Conservation (phyloP, 192 early-diverging fungal genomes). For the Coemansia sp. region DNA sequence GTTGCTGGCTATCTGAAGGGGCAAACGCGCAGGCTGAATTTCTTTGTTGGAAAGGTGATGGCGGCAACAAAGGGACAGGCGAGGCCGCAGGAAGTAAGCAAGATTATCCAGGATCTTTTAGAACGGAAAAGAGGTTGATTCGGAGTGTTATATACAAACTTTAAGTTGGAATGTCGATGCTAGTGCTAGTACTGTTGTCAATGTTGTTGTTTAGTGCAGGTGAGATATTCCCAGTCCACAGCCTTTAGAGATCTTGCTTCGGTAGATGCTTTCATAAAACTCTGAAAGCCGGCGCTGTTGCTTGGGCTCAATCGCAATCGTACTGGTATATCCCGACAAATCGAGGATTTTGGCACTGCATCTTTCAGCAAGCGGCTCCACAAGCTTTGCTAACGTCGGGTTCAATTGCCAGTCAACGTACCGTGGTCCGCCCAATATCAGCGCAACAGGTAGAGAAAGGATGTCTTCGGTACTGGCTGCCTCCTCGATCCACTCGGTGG, state of each 20-base stretch:
- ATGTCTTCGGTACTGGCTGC: slow-evolving; percentile 6
- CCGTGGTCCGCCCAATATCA: slow-evolving; percentile 38
- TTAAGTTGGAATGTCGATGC: not conserved
- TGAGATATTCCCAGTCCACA: not conserved
- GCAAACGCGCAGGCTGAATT: slow-evolving; percentile 67
- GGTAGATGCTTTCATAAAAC: slow-evolving; percentile 1
- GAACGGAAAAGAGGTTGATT: not conserved
- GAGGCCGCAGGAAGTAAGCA: slow-evolving; percentile 69
- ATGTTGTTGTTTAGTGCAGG: not conserved
- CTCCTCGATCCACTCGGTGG: slow-evolving; percentile 50
- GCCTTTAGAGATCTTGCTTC: not conserved
- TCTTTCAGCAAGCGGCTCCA: slow-evolving; percentile 27
- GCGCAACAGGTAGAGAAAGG: slow-evolving; percentile 23
- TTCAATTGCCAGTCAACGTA: slow-evolving; percentile 27
- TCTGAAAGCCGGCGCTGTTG: slow-evolving; percentile 7
- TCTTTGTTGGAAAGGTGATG: slow-evolving; percentile 86
- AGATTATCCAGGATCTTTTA: slow-evolving; percentile 53
- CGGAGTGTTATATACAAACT: not conserved
- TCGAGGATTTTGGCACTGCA: slow-evolving; percentile 30
- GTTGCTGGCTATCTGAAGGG: slow-evolving; percentile 63
- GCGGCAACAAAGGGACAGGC: slow-evolving; percentile 73
- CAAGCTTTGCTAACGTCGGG: slow-evolving; percentile 9
- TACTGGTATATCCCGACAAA: slow-evolving; percentile 29
- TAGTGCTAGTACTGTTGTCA: not conserved
- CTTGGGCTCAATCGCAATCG: not conserved